These are phyloP conservation scores for Penicillium corylophilum DNA, from an alignment of 2,329 filamentous ascomycete genomes.

Conservation along the genomic window DNA sequence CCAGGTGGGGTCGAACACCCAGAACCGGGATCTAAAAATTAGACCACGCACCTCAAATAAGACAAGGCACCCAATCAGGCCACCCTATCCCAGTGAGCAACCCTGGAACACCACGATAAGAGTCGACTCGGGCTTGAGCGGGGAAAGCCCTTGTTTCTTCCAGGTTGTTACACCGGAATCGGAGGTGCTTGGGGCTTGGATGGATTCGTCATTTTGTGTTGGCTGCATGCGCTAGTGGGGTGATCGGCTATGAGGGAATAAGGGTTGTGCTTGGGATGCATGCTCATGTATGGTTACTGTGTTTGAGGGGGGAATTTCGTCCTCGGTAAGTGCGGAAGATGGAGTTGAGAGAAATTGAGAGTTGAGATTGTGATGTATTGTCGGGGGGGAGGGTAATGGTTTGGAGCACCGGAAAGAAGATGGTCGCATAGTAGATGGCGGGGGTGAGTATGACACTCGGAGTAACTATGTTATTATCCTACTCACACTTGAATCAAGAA, in stretches of 20 bases:
- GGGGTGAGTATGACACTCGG: not conserved
- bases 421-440: not conserved
- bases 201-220: conserved; percentile 8
- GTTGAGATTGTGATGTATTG: not conserved
- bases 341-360: not conserved
- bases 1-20: not conserved
- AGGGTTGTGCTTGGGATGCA: not conserved
- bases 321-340: not conserved
- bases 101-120: not conserved
- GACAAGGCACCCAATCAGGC: conserved; percentile 6
- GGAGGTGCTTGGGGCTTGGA: not conserved
- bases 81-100: not conserved
- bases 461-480: no score
- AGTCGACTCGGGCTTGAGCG: not conserved
- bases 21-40: not conserved
- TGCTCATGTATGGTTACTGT: not conserved
- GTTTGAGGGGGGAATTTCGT: not conserved
- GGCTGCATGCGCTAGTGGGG: not conserved
- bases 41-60: not conserved
- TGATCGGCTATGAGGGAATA: not conserved
- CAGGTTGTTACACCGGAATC: not conserved
- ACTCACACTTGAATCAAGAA: no score
- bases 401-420: no score
- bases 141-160: not conserved
- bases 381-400: no score